Evolutionary conservation across 768 basidiomycete species (phyloP).

Genomic region (Brasilioporus rufonigricans): DNA sequence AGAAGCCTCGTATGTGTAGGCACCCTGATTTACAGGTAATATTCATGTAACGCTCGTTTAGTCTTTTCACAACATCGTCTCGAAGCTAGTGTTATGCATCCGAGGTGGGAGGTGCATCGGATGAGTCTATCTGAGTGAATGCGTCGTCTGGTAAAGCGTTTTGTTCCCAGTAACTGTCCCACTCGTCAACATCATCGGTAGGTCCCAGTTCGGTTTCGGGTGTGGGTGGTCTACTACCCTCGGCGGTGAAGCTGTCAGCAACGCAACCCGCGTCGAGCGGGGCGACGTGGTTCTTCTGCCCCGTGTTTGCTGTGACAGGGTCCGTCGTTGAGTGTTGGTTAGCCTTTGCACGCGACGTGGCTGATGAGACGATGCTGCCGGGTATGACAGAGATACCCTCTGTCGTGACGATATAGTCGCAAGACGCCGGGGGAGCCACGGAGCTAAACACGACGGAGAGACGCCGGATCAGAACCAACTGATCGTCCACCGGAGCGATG

Average conservation of each 20-base stretch:
- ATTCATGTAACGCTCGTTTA: constrained; percentile 9
- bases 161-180: constrained; percentile 46
- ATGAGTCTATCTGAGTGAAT: constrained; percentile 22
- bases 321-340: constrained; percentile 10
- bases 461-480: constrained; percentile 59
- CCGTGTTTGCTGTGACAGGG: not conserved
- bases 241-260: constrained; percentile 25
- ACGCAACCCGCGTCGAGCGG: constrained; percentile 37
- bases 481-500: constrained; percentile 33
- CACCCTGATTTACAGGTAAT: not conserved
- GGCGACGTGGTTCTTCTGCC: constrained; percentile 23
- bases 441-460: constrained; percentile 79
- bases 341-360: not conserved
- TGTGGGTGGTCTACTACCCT: constrained; percentile 12
- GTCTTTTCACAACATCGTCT: not conserved
- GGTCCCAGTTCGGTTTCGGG: constrained; percentile 27
- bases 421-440: constrained; percentile 49
- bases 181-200: constrained; percentile 38
- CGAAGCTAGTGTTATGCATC: constrained; percentile 12
- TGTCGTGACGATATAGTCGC: constrained; percentile 74
- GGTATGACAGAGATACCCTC: constrained; percentile 49
- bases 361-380: constrained; percentile 18
- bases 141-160: constrained; percentile 42
- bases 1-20: not conserved
- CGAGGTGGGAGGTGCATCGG: not conserved